Conservation (phyloP, 2,329 filamentous ascomycete species). For the Akanthomyces dipterigenus region DNA sequence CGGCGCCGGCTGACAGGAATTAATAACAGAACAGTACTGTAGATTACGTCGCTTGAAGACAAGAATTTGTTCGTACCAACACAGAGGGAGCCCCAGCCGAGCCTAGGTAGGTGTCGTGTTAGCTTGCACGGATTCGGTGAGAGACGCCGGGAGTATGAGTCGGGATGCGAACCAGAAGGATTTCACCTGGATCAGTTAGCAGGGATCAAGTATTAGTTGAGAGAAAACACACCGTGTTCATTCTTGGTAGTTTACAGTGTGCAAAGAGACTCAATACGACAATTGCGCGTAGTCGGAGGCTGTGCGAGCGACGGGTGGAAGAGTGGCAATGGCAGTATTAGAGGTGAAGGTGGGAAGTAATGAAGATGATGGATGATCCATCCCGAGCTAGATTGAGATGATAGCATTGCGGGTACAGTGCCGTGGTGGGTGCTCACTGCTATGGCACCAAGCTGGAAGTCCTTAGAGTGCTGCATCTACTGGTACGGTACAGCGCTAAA, state of each 20-base stretch:
- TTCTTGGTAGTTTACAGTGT: slow-evolving; percentile 22
- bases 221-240: slow-evolving; percentile 48
- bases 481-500: too few species aligned
- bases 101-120: slow-evolving; percentile 42
- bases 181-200: slow-evolving; percentile 40
- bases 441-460: too few species aligned
- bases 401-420: not conserved
- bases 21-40: slow-evolving; percentile 14
- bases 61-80: slow-evolving; percentile 50
- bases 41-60: not conserved
- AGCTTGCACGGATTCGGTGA: not conserved
- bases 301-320: not conserved
- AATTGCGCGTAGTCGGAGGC: not conserved
- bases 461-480: too few species aligned
- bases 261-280: not conserved
- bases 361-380: not conserved
- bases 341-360: not conserved
- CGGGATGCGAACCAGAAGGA: slow-evolving; percentile 54
- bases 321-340: not conserved
- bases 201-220: not conserved
- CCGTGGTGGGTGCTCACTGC: not conserved
- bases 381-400: not conserved
- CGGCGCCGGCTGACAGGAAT: slow-evolving; percentile 63
- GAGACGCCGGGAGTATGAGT: slow-evolving; percentile 7
- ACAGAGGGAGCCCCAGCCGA: slow-evolving; percentile 88